Evolutionary conservation across 2,329 filamentous ascomycete genomes (phyloP).

Genomic region (Apiospora kogelbergensis): DNA sequence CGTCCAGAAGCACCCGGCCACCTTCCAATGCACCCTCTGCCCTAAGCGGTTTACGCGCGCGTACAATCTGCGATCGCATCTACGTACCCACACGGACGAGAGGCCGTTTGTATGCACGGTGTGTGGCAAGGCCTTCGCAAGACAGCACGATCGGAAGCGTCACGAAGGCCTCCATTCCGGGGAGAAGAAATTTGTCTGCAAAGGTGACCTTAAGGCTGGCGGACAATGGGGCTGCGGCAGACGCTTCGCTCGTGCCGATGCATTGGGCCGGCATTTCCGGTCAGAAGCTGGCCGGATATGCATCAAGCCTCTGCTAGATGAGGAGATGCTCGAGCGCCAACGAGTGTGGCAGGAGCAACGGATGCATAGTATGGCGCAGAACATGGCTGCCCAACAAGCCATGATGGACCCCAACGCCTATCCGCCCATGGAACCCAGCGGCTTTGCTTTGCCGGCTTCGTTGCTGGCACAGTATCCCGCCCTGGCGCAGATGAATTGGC

Average conservation of each 20-base stretch:
- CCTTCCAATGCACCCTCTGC: conserved; percentile 90
- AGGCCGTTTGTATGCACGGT: conserved; percentile 96
- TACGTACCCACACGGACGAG: conserved; percentile 96
- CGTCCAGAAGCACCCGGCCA: conserved; percentile 96
- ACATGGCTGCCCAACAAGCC: conserved; percentile 50
- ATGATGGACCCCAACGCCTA: conserved; percentile 50
- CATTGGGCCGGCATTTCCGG: conserved; percentile 89
- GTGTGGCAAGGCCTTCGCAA: conserved; percentile 94
- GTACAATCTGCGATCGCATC: conserved; percentile 92
- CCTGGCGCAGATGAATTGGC: conserved; percentile 88
- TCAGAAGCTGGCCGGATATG: conserved; percentile 94
- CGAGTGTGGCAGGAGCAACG: conserved; percentile 72
- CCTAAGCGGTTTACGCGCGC: conserved; percentile 95
- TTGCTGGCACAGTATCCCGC: conserved; percentile 90
- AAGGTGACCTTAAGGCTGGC: conserved; percentile 80
- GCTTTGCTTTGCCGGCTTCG: conserved; percentile 78
- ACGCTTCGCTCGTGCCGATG: conserved; percentile 92
- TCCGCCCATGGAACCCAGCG: conserved; percentile 59
- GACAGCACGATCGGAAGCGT: conserved; percentile 94
- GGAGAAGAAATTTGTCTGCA: conserved; percentile 98
- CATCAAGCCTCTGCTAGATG: conserved; percentile 94
- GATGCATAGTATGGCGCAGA: conserved; percentile 58
- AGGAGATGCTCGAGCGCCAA: conserved; percentile 84
- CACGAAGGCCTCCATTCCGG: conserved; percentile 95
- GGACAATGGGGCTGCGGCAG: conserved; percentile 91